These are phyloP conservation scores for Vararia minispora DNA, from an alignment of 768 basidiomycete species.

Conservation along the genomic window DNA sequence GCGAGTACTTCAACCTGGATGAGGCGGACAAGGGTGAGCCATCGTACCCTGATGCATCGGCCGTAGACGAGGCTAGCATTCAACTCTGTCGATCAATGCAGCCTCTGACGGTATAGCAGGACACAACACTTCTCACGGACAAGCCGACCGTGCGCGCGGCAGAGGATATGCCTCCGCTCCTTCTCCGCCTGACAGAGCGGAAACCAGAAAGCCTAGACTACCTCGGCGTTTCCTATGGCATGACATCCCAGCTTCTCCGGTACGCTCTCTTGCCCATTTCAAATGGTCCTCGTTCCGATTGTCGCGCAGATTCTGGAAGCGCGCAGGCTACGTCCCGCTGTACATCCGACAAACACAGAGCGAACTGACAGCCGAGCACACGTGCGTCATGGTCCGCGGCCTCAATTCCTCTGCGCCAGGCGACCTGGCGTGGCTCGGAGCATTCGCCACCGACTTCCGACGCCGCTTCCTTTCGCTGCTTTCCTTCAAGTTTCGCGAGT, in stretches of 20 bases:
- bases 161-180: conserved; percentile 80
- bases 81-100: background rate
- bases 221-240: conserved; percentile 90
- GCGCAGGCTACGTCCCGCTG: conserved; percentile 81
- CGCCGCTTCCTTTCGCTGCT: conserved; percentile 80
- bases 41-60: conserved; percentile 47
- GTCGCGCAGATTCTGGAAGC: conserved; percentile 79
- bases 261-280: conserved; percentile 18
- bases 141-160: conserved; percentile 60
- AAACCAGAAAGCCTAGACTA: conserved; percentile 90
- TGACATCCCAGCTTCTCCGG: conserved; percentile 79
- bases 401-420: conserved; percentile 53
- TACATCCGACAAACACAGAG: conserved; percentile 91
- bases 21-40: conserved; percentile 46
- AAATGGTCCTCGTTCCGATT: conserved; percentile 2
- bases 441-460: conserved; percentile 92
- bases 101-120: conserved; percentile 20
- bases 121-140: conserved; percentile 63
- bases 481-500: conserved; percentile 93
- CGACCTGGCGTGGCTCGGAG: conserved; percentile 74
- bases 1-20: conserved; percentile 82
- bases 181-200: conserved; percentile 82
- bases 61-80: conserved; percentile 35
- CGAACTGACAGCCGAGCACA: conserved; percentile 93
- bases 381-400: conserved; percentile 89